Conservation (phyloP, 2,329 filamentous ascomycete species). For the Aspergillus viridinutans region DNA sequence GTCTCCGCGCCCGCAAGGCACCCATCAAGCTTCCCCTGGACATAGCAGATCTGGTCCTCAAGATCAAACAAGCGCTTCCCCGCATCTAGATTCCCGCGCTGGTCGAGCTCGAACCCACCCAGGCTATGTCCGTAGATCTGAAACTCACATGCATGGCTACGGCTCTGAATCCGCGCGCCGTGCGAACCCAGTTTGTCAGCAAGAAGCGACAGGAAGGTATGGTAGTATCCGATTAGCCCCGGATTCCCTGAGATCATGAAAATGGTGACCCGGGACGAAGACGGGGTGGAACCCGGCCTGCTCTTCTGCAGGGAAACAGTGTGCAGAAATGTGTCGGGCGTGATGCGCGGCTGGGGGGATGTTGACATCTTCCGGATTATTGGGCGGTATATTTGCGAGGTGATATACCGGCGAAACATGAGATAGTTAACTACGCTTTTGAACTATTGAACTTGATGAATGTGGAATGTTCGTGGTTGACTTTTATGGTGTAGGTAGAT, state of each 20-base stretch:
- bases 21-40: constrained; percentile 40
- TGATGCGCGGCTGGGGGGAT: constrained; percentile 19
- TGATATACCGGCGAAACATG: background rate
- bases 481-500: background rate
- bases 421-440: background rate
- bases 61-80: constrained; percentile 33
- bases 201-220: constrained; percentile 40
- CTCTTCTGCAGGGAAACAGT: constrained; percentile 14
- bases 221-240: constrained; percentile 48
- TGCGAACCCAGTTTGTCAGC: constrained; percentile 17
- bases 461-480: background rate
- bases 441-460: background rate
- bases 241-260: constrained; percentile 51
- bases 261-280: constrained; percentile 23
- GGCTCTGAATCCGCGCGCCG: background rate
- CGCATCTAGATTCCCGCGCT: background rate
- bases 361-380: constrained; percentile 10
- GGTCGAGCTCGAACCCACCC: constrained; percentile 30
- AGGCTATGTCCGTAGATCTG: constrained; percentile 34
- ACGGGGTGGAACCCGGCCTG: background rate
- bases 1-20: constrained; percentile 26
- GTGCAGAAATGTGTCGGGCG: constrained; percentile 28
- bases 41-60: constrained; percentile 49
- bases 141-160: constrained; percentile 6
- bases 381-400: background rate